Base-by-base conservation (phyloP, 108 stramenopile genomes). In the Cyclostephanos invisitatus region DNA sequence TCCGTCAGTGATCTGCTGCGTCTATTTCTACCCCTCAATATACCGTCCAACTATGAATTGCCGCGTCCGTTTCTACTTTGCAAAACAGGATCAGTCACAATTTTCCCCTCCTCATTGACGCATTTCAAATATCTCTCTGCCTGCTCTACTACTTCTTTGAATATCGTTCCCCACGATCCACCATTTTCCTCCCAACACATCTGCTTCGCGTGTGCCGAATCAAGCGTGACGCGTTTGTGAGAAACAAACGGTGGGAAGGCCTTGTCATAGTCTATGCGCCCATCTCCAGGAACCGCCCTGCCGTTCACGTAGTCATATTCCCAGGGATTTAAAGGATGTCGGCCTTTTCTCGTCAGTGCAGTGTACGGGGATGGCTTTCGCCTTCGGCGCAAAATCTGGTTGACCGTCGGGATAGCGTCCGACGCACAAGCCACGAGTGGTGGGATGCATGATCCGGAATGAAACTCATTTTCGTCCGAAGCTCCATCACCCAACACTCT, bases 131-230 rank as follows among this genome's bases (percentile, higher is more conserved):
- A 79, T 27, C 61, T 42, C 20, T 49, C 72, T 12, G 63, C 62
- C 67, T 83, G 82, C 25, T 78, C 65, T 12, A 65, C 61, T n/a
- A 85, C 82, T 67, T 85, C 74, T 10, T 59, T 11, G 64, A 58
- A 76, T n/a, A 85, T 49, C 21, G 25, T 75, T 3, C 74, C 74
- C 18, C 78, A 72, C 42, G 51, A 56, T 0, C 84, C 84, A 3
- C 78, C 78, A 38, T 59, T 67, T 28, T 85, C 81, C 56, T 85
- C 84, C 84, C 84, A 83, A 54, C 81, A 83, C 74, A 85, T 83
- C 62, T 85, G 84, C 54, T 83, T 83, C 7, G 84, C 74, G 62
- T 85, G 84, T 48, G 77, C 53, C 25, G 82, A 83, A 58, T 67
- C 38, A 8, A 85, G 50, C 2, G 73, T 61, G 3, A 83, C 49